These are phyloP conservation scores for Geum urbanum DNA, from an alignment of 306 rosid species.

Conservation along the genomic window DNA sequence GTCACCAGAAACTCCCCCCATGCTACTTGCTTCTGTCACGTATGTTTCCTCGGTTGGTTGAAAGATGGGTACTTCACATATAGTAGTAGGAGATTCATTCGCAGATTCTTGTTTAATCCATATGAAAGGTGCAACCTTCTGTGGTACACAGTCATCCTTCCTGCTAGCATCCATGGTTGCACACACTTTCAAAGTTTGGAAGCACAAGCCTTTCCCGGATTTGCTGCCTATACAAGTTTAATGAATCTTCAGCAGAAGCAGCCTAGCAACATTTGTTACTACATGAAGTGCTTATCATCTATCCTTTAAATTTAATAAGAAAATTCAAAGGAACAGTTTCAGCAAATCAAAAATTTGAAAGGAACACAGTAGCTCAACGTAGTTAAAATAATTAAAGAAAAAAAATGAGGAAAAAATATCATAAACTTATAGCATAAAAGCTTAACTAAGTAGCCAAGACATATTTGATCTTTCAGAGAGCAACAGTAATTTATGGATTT, in stretches of 20 bases:
- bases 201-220: constrained; percentile 71
- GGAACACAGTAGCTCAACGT: not conserved
- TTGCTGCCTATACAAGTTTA: constrained; percentile 50
- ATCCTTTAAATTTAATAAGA: too few relatives aligned
- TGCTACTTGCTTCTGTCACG: constrained; percentile 36
- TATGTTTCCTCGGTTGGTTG: constrained; percentile 24
- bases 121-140: constrained; percentile 63
- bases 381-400: not conserved
- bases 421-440: not conserved
- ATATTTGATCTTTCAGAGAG: not conserved
- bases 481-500: not conserved
- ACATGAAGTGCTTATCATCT: too few relatives aligned
- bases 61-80: constrained; percentile 24
- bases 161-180: constrained; percentile 82
- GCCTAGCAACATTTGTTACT: not conserved
- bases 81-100: constrained; percentile 32
- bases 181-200: constrained; percentile 68
- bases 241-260: constrained; percentile 29
- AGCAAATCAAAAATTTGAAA: not conserved
- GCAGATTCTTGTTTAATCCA: constrained; percentile 67
- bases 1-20: constrained; percentile 31
- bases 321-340: not conserved
- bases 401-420: not conserved
- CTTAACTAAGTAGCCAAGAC: not conserved
- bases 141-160: constrained; percentile 81